Percentiles rank a stretch among this genome's conserved stretches.
Evolutionary conservation across 2,329 filamentous ascomycete genomes (phyloP).

Genomic region (Botryotinia globosa): DNA sequence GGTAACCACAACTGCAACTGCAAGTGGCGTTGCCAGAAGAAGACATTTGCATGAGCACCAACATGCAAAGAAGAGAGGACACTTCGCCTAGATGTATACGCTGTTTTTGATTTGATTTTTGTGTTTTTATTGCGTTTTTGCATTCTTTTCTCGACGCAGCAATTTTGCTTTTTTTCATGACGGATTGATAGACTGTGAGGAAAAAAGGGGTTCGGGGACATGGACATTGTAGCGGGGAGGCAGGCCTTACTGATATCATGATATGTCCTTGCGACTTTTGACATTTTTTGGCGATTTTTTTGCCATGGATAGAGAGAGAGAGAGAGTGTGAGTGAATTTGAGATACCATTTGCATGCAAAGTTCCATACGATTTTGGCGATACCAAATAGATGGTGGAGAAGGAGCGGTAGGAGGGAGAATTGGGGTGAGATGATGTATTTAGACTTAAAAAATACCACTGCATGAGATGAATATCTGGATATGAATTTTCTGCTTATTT

Average conservation of each 20-base stretch:
- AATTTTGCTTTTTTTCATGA: constrained; percentile 8
- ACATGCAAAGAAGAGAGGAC: constrained; percentile 3
- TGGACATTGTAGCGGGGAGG: neutral
- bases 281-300: neutral
- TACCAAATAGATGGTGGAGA: neutral
- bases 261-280: neutral
- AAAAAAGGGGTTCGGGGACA: neutral
- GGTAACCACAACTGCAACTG: neutral
- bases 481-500: neutral
- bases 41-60: constrained; percentile 20
- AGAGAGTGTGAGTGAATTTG: no score
- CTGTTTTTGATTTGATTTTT: constrained; percentile 4
- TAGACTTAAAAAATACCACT: neutral
- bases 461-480: neutral
- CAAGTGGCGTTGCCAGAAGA: constrained; percentile 1
- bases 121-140: neutral
- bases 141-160: constrained; percentile 1
- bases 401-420: neutral
- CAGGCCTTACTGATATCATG: neutral
- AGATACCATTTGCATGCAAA: constrained; percentile 6
- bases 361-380: neutral
- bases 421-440: neutral
- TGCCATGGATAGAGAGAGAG: neutral
- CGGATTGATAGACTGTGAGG: neutral
- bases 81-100: neutral